Evolutionary conservation across 352 stramenopile species (phyloP).

Genomic region (Pythium periplocum): DNA sequence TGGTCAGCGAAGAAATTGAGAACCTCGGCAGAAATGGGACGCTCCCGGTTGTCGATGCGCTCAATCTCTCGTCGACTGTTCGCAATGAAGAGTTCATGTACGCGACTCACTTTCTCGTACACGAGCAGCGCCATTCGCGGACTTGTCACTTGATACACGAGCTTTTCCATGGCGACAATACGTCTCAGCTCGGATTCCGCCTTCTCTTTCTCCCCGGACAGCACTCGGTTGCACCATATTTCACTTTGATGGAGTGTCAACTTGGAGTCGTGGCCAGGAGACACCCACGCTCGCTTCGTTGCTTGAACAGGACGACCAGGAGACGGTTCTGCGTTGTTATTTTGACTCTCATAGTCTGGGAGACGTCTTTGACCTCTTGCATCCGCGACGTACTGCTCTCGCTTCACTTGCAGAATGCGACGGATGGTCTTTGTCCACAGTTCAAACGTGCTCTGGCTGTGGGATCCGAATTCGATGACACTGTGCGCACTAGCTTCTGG

Average conservation of each 20-base stretch:
- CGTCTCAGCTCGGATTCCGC: slow-evolving; percentile 75
- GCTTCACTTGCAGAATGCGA: slow-evolving; percentile 53
- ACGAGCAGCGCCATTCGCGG: slow-evolving; percentile 79
- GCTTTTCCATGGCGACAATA: slow-evolving; percentile 83
- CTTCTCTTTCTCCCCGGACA: slow-evolving; percentile 78
- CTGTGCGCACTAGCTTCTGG: slow-evolving; percentile 49
- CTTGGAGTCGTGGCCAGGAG: slow-evolving; percentile 76
- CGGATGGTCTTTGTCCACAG: slow-evolving; percentile 83
- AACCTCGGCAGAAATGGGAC: slow-evolving; percentile 43
- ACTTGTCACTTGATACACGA: slow-evolving; percentile 73
- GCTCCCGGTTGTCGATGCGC: slow-evolving; percentile 32
- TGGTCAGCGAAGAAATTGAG: slow-evolving; percentile 84
- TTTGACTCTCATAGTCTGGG: neutral
- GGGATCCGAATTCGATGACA: slow-evolving; percentile 74
- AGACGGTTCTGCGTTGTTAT: slow-evolving; percentile 14
- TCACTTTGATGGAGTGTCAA: slow-evolving; percentile 81
- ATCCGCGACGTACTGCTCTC: slow-evolving; percentile 28
- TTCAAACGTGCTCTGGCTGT: slow-evolving; percentile 82
- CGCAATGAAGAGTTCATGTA: slow-evolving; percentile 80
- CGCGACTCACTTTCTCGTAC: slow-evolving; percentile 84
- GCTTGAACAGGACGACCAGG: neutral
- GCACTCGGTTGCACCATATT: slow-evolving; percentile 79
- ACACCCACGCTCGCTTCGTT: slow-evolving; percentile 45
- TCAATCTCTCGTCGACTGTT: slow-evolving; percentile 80
- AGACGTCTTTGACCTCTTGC: neutral